Conservation (phyloP, 805 yeast genomes). For the Starmera pachycereana region DNA sequence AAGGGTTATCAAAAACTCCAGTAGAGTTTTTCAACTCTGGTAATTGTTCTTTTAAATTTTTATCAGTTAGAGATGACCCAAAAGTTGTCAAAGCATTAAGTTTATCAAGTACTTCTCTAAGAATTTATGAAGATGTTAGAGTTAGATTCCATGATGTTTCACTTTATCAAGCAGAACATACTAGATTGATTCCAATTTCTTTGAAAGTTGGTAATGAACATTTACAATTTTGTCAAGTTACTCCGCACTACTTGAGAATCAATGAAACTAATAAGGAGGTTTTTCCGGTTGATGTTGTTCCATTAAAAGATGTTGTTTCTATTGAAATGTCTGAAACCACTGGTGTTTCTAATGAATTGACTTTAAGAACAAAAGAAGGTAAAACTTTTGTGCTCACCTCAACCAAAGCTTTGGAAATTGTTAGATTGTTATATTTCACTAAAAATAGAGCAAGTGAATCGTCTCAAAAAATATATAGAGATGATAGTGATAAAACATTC, state of each 20-base stretch:
- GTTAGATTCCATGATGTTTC: slow-evolving; percentile 43
- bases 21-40: slow-evolving; percentile 16
- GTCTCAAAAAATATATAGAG: slow-evolving; percentile 3
- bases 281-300: slow-evolving; percentile 32
- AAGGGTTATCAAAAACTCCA: slow-evolving; percentile 15
- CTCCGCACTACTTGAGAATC: slow-evolving; percentile 30
- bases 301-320: slow-evolving; percentile 28
- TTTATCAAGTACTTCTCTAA: slow-evolving; percentile 30
- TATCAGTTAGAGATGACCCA: slow-evolving; percentile 36
- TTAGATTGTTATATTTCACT: slow-evolving; percentile 59
- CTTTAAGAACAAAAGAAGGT: slow-evolving; percentile 29
- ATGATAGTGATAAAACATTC: slow-evolving; percentile 14
- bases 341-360: slow-evolving; percentile 40
- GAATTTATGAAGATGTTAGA: slow-evolving; percentile 37
- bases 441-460: slow-evolving; percentile 39
- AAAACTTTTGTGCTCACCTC: slow-evolving; percentile 33
- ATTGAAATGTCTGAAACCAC: slow-evolving; percentile 32
- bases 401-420: slow-evolving; percentile 49
- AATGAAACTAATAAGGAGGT: slow-evolving; percentile 25
- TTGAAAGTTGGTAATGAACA: slow-evolving; percentile 62
- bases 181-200: slow-evolving; percentile 48
- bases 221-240: slow-evolving; percentile 43
- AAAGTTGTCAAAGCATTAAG: slow-evolving; percentile 34
- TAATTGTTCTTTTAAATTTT: slow-evolving; percentile 26
- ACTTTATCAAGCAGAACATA: slow-evolving; percentile 35